Conservation (phyloP, 2,329 filamentous ascomycete genomes). For the Trichoderma gracile region DNA sequence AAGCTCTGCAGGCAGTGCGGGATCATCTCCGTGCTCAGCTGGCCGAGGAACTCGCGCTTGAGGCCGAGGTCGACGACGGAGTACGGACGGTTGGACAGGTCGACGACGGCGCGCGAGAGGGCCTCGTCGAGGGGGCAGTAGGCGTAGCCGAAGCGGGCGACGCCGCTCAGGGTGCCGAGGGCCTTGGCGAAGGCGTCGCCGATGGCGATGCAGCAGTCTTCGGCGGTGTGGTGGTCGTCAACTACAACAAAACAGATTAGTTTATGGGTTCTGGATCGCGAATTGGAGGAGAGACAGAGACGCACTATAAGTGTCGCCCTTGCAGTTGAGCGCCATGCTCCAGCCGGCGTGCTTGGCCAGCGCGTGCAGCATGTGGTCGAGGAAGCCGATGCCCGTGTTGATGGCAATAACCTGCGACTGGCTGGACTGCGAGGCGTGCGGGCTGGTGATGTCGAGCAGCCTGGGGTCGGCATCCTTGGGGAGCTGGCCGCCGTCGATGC, state of each 20-base stretch:
- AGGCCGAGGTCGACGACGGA: constrained; percentile 81
- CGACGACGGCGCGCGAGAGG: constrained; percentile 88
- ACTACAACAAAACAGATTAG: constrained; percentile 51
- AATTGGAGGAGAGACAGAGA: constrained; percentile 29
- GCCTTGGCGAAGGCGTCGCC: constrained; percentile 81
- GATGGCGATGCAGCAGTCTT: constrained; percentile 91
- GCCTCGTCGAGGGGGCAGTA: constrained; percentile 96
- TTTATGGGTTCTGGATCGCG: no score
- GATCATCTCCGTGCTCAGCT: constrained; percentile 94
- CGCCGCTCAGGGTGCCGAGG: constrained; percentile 73
- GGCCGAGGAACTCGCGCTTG: constrained; percentile 88
- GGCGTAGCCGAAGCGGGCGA: constrained; percentile 87
- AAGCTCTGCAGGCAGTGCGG: constrained; percentile 95
- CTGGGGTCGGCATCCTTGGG: constrained; percentile 62
- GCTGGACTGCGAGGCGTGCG: constrained; percentile 82
- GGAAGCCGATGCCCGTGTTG: constrained; percentile 92
- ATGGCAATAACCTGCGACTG: constrained; percentile 83
- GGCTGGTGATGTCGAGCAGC: constrained; percentile 53
- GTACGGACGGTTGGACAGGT: constrained; percentile 90
- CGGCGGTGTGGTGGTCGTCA: constrained; percentile 97
- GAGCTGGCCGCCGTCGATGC: constrained; percentile 85
- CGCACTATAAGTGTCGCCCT: constrained; percentile 87
- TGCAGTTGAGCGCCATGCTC: constrained; percentile 80
- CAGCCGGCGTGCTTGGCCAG: constrained; percentile 94
- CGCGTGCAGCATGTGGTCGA: constrained; percentile 98